These are phyloP conservation scores for Monosporozyma siamensis DNA, from an alignment of 805 yeast species.

Conservation along the genomic window DNA sequence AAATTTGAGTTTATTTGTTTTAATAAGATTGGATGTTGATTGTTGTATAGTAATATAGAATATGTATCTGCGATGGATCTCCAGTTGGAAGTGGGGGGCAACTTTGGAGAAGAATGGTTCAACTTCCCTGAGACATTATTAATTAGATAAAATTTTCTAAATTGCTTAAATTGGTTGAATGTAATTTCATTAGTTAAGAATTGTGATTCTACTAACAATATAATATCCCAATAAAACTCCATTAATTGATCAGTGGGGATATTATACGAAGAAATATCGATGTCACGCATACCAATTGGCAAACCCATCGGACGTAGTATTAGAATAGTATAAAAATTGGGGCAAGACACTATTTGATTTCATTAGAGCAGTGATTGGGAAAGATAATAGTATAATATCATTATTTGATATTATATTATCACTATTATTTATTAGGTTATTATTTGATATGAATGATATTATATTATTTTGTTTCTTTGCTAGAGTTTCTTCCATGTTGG, in stretches of 20 bases:
- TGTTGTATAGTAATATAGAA: slow-evolving; percentile 9
- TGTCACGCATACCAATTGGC: slow-evolving; percentile 30
- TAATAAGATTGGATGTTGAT: too few relatives aligned
- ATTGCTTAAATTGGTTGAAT: slow-evolving; percentile 2
- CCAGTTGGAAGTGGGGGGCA: slow-evolving; percentile 19
- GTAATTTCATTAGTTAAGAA: slow-evolving; percentile 9
- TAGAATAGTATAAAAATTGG: slow-evolving; percentile 12
- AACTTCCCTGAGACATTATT: background rate
- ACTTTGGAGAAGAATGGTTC: background rate
- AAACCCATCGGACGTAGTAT: slow-evolving; percentile 17
- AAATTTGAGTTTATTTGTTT: background rate
- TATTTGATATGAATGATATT: background rate
- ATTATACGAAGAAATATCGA: slow-evolving; percentile 8
- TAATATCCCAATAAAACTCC: slow-evolving; percentile 28
- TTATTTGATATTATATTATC: background rate
- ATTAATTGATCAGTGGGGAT: slow-evolving; percentile 5
- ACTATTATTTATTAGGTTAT: background rate
- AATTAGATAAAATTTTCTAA: slow-evolving; percentile 5
- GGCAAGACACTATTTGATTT: slow-evolving; percentile 3
- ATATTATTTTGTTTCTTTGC: background rate
- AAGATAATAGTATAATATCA: slow-evolving; percentile 11
- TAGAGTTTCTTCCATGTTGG: background rate
- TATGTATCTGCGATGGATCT: slow-evolving; percentile 20
- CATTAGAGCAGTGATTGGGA: slow-evolving; percentile 16
- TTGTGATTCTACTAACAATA: slow-evolving; percentile 22